Percentiles rank a stretch among this genome's conserved stretches.
phyloP scores from a whole-genome alignment of 108 stramenopile species.

The Cyclotella baltica region DNA sequence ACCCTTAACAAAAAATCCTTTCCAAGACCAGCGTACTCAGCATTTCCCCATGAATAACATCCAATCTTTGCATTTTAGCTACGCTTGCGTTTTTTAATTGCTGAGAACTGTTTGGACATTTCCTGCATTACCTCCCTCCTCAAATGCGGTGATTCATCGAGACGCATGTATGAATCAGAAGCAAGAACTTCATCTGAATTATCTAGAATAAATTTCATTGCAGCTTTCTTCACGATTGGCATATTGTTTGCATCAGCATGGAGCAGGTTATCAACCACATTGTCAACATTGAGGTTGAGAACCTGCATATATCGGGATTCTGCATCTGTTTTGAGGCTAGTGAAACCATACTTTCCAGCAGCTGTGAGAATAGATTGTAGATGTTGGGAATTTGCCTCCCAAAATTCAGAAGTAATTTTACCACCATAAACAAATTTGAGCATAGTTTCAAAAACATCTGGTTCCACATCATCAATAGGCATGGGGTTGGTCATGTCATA shows the following conservation, averaged over 20 bases:
- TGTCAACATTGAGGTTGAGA: neutral
- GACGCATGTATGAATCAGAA: neutral
- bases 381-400: neutral
- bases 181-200: constrained; percentile 3
- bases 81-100: too few species aligned
- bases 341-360: constrained; percentile 1
- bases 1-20: too few species aligned
- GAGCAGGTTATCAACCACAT: neutral
- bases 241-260: neutral
- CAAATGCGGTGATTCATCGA: neutral
- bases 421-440: constrained; percentile 19
- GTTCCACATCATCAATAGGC: constrained; percentile 6
- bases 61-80: too few species aligned
- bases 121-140: neutral
- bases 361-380: neutral
- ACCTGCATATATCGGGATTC: neutral
- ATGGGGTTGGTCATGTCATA: neutral
- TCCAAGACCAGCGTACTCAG: too few species aligned
- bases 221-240: neutral
- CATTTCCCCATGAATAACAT: too few species aligned
- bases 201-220: neutral
- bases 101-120: neutral
- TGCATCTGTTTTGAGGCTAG: neutral
- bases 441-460: neutral
- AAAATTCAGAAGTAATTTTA: neutral